phyloP scores from a whole-genome alignment of 2,329 filamentous ascomycete genomes.

The Hortaea sp. region DNA sequence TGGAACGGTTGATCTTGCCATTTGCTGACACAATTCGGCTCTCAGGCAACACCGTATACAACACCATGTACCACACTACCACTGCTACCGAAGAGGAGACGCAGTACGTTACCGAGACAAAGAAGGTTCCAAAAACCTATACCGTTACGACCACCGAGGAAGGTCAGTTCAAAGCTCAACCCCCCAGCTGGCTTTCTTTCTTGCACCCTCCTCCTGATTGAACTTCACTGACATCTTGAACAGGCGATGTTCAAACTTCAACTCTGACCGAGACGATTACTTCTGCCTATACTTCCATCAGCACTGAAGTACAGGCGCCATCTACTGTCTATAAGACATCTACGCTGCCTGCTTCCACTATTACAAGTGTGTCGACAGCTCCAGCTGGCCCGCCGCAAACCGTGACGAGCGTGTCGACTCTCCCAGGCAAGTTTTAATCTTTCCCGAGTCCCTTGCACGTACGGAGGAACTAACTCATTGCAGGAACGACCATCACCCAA shows the following conservation, averaged over 20 bases:
- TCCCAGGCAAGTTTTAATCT: no score
- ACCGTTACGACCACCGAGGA: neutral
- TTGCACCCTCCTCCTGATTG: no score
- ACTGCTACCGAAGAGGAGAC: neutral
- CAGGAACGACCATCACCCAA: neutral
- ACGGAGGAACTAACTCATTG: no score
- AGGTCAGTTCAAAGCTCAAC: no score
- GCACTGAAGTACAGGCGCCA: neutral
- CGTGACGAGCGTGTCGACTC: no score
- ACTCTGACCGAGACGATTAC: neutral
- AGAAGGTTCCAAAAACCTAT: neutral
- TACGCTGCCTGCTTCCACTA: neutral
- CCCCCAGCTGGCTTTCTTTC: no score
- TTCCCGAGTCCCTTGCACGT: no score
- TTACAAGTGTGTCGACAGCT: no score
- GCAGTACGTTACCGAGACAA: neutral
- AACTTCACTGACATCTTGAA: neutral
- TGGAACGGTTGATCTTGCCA: no score
- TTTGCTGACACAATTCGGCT: neutral
- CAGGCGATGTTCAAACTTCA: neutral
- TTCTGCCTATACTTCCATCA: neutral
- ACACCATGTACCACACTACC: neutral
- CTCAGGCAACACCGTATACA: neutral
- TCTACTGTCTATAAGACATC: neutral
- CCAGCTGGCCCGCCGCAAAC: neutral